Evolutionary conservation across 2,329 filamentous ascomycete genomes (phyloP), one percentile per base, ranked within the genome.

Genomic region (Sphaceloma murrayae): DNA sequence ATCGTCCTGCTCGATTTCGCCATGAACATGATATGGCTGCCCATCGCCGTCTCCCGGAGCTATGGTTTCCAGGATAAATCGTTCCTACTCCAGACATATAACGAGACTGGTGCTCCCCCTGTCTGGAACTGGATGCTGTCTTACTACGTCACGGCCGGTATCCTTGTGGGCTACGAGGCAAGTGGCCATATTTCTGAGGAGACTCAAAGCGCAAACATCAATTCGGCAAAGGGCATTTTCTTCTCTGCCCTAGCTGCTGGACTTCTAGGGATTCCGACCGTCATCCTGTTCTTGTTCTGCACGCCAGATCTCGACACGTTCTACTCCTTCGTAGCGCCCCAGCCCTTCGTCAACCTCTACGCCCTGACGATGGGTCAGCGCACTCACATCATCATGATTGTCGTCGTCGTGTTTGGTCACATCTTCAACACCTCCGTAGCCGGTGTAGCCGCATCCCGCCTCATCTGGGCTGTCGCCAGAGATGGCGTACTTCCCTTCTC

Each of bases 111-210:
- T 18, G 62, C 62, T 1, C 72, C 74, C 0, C 62, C 67, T 1
- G 74, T 68, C 2, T 78, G 75, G 74, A 78, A 78, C 53, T 78
- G 74, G 75, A 77, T 74, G 58, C 64, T 78, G 3, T 75, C 72
- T 3, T 78, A 74, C 55, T 68, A 75, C 18, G 74, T 74, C 1
- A 78, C 75, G 1, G 74, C 74, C 5, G 75, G 74, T 30, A 70
- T 78, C 30, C 53, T 78, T 45, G 76, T 78, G 42, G 75, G 75
- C 1, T 78, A 76, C 44, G 75, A 78, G 56, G 75, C 75, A 0
- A 74, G 71, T 1, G 75, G 75, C 2, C 74, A 78, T 50, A 72
- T 78, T 19, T 73, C 73, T 1, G 75, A 78, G 51, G 75, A 78
- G 54, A 78, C 75, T 1, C 74, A 75, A 56, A 73, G 77, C 48